A percentile compares a stretch with the other conserved stretches of the same genome.
phyloP scores from a whole-genome alignment of 306 rosid species.

The Prinsepia uniflora region DNA sequence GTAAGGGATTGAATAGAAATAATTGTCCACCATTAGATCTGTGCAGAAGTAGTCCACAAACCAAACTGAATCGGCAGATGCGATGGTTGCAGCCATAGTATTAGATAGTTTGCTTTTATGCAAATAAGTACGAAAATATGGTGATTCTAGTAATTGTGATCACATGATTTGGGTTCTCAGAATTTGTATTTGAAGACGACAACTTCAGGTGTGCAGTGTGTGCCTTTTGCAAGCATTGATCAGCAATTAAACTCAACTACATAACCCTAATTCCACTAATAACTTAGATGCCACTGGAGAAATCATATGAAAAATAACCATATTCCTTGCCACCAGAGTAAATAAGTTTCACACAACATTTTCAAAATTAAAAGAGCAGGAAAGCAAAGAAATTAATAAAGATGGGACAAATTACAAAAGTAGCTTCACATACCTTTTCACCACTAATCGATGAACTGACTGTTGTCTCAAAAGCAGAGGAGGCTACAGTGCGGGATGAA shows the following conservation, averaged over 20 bases:
- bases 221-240: background rate
- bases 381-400: background rate
- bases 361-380: background rate
- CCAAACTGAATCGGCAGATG: background rate
- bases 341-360: no score
- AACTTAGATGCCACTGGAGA: background rate
- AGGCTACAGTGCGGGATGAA: constrained; percentile 31
- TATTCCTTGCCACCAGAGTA: no score
- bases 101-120: background rate
- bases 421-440: constrained; percentile 32
- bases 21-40: background rate
- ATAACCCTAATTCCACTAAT: background rate
- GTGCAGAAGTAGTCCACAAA: background rate
- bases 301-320: background rate
- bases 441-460: constrained; percentile 39
- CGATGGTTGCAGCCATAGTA: background rate
- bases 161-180: background rate
- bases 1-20: background rate
- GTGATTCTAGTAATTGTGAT: background rate
- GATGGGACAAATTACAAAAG: background rate
- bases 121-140: background rate
- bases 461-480: constrained; percentile 41
- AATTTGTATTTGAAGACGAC: background rate
- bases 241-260: background rate
- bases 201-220: background rate